Evolutionary conservation across 768 basidiomycete species (phyloP), one percentile per base, ranked within the genome.

Genomic region (Amanita pallidorosea): DNA sequence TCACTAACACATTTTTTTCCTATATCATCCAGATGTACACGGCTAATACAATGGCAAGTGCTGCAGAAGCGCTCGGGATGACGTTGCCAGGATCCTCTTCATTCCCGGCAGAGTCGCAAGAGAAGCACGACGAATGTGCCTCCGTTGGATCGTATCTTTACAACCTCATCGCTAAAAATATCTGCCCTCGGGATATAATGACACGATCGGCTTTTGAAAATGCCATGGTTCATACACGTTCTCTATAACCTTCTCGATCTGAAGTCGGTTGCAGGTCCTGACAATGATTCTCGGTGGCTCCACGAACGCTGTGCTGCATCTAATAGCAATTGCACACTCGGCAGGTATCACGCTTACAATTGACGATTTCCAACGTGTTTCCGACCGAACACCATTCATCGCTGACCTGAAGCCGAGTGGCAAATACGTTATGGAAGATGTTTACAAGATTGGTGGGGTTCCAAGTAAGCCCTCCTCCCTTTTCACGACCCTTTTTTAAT

Each of bases 251-350:
- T 31, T 13, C 23, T 22, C n/a, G 1, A 1, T 49, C 27, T 35
- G 47, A 43, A 33, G n/a, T 45, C 44, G 48, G 45, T 36, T 43
- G 50, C 23, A 96, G 93, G 88, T 92, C 18, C 69, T 99, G 46
- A 93, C 90, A 23, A 95, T 99, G 88, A 85, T 94, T 58, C 81
- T 99, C 35, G 96, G 96, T 40, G 96, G 96, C 25, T 97, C 94
- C 15, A 98, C 96, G 27, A 98, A 98, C 65, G 95, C 94, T 25
- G 96, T 98, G 31, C 72, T 99, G 31, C 96, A 99, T 66, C 72
- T 99, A 55, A 92, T 98, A 61, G 96, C 96, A 40, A 86, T 99
- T 59, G 96, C 96, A 0, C 94, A 93, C 65, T 90, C 91, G 0
- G 92, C 95, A 45, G 94, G 93, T 22, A 83, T 99, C 69, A 77